Percentiles rank a stretch among this genome's conserved stretches.
Evolutionary conservation across 2,329 filamentous ascomycete species (phyloP).

Genomic region (Cucurbitaria berberidis): DNA sequence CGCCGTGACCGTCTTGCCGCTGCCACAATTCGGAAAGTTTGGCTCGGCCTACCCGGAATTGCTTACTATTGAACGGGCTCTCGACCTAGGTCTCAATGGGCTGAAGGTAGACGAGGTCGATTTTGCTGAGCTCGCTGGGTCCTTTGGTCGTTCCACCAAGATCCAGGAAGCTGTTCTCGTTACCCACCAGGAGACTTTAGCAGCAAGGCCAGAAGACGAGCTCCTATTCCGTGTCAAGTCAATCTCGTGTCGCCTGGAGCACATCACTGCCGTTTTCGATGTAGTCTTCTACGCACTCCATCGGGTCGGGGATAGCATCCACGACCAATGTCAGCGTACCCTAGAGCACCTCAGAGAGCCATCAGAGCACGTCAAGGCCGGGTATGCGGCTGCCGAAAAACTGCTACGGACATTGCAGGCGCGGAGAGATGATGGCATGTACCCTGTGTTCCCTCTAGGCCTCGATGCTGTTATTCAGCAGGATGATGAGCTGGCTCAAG

Average conservation of each 20-base stretch:
- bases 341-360: conserved; percentile 25
- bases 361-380: conserved; percentile 20
- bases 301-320: neutral
- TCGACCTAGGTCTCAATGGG: conserved; percentile 88
- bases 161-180: conserved; percentile 26
- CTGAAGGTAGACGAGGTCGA: conserved; percentile 84
- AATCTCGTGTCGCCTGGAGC: conserved; percentile 29
- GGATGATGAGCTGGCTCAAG: conserved; percentile 24
- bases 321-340: neutral
- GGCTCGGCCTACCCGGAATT: conserved; percentile 84
- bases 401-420: conserved; percentile 29
- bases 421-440: conserved; percentile 33
- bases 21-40: conserved; percentile 78
- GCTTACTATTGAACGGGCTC: conserved; percentile 85
- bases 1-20: conserved; percentile 77
- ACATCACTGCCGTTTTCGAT: conserved; percentile 28
- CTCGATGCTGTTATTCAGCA: conserved; percentile 27
- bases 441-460: conserved; percentile 31
- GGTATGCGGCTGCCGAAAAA: conserved; percentile 25
- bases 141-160: conserved; percentile 66
- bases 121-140: conserved; percentile 79
- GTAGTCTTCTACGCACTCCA: conserved; percentile 18
- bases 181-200: conserved; percentile 19
- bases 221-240: conserved; percentile 26
- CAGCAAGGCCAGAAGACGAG: conserved; percentile 34